phyloP scores from a whole-genome alignment of 495 filamentous ascomycete species.

The Articulospora tetracladia region DNA sequence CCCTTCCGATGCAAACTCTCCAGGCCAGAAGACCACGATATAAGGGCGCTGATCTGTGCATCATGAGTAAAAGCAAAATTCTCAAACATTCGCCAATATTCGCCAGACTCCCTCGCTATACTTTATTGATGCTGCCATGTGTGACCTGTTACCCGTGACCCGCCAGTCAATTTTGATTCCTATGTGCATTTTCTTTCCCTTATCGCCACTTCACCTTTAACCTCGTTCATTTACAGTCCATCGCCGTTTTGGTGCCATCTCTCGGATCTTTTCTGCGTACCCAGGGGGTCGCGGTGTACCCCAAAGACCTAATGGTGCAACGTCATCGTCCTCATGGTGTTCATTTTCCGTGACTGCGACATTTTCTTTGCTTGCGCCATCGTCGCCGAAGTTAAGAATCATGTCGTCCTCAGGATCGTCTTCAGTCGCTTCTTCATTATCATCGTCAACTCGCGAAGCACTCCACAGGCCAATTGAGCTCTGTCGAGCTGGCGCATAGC shows the following conservation, averaged over 20 bases:
- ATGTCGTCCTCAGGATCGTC: slow-evolving; percentile 39
- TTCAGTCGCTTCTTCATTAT: slow-evolving; percentile 25
- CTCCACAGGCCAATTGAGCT: slow-evolving; percentile 30
- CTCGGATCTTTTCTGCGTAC: slow-evolving; percentile 21
- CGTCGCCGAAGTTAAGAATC: slow-evolving; percentile 39
- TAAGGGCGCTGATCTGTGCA: neutral
- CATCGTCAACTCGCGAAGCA: slow-evolving; percentile 27
- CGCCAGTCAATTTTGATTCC: neutral
- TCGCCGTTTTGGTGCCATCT: slow-evolving; percentile 22
- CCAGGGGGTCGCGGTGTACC: slow-evolving; percentile 20
- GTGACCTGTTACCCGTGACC: neutral
- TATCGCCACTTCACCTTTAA: slow-evolving; percentile 13
- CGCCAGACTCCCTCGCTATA: slow-evolving; percentile 17
- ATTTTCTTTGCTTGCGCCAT: slow-evolving; percentile 8
- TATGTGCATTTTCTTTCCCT: neutral
- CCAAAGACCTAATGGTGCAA: slow-evolving; percentile 28
- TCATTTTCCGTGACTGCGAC: neutral
- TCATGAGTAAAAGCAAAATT: neutral
- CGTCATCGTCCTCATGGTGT: slow-evolving; percentile 20
- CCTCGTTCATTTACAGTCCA: slow-evolving; percentile 37
- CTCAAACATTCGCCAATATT: neutral
- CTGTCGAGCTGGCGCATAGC: slow-evolving; percentile 12
- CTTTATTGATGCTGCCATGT: slow-evolving; percentile 5
- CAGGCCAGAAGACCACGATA: no score
- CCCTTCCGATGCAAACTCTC: neutral